Evolutionary conservation across 345 rosid genomes (phyloP).

Genomic region (Capsella bursapastoris): DNA sequence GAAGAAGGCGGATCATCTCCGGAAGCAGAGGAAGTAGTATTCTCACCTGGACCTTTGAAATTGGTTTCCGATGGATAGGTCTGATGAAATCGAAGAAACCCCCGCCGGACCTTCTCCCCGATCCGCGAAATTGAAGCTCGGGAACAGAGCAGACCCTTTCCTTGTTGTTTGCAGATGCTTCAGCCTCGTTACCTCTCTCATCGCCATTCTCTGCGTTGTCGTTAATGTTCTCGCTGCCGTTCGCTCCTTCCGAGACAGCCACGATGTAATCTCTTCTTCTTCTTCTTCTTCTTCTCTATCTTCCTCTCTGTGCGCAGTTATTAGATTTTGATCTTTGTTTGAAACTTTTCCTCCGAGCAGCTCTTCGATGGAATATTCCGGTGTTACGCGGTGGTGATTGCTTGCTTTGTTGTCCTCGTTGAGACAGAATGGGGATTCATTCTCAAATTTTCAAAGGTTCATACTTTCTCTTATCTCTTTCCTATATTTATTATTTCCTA

Average conservation of each 20-base stretch:
- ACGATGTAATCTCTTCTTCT: slow-evolving; percentile 59
- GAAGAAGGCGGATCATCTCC: slow-evolving; percentile 15
- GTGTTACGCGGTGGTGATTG: slow-evolving; percentile 83
- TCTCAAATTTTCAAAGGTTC: slow-evolving; percentile 71
- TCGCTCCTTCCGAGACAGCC: slow-evolving; percentile 71
- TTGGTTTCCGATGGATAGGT: slow-evolving; percentile 37
- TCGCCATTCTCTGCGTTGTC: slow-evolving; percentile 75
- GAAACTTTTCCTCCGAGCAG: slow-evolving; percentile 43
- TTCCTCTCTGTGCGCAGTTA: neutral
- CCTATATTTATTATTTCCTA: neutral
- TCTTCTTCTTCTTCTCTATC: neutral
- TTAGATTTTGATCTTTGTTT: slow-evolving; percentile 24
- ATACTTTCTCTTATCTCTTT: neutral
- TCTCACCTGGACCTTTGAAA: neutral
- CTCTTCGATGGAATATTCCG: slow-evolving; percentile 91
- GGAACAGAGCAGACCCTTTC: slow-evolving; percentile 61
- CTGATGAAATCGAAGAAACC: slow-evolving; percentile 34
- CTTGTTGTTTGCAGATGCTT: slow-evolving; percentile 79
- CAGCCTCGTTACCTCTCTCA: slow-evolving; percentile 64
- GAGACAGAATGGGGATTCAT: slow-evolving; percentile 95
- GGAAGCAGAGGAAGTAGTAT: slow-evolving; percentile 2
- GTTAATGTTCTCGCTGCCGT: slow-evolving; percentile 90
- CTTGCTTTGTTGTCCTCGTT: slow-evolving; percentile 66
- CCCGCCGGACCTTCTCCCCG: slow-evolving; percentile 19
- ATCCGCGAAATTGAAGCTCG: slow-evolving; percentile 36